Conservation (phyloP, 164 flowering plant species). For the Amborella trichopoda region DNA sequence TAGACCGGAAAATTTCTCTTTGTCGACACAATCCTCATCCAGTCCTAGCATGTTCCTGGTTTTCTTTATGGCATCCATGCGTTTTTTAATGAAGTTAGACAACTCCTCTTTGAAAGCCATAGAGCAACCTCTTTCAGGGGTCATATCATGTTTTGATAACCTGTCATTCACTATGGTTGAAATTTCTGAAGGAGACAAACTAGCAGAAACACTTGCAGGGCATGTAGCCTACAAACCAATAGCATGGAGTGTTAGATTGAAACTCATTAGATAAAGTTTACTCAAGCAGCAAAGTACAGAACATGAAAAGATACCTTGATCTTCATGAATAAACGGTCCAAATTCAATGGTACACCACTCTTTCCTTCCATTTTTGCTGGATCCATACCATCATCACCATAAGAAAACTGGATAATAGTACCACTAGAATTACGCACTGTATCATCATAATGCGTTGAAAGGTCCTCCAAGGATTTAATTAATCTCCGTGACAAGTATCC, state of each 20-base stretch:
- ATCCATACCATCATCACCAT: slow-evolving; percentile 99
- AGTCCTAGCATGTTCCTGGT: slow-evolving; percentile 19
- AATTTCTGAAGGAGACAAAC: slow-evolving; percentile 37
- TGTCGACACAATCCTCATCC: slow-evolving; percentile 15
- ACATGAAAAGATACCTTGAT: slow-evolving; percentile 35
- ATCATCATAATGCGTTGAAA: slow-evolving; percentile 63
- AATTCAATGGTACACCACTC: slow-evolving; percentile 59
- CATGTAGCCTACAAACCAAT: slow-evolving; percentile 99
- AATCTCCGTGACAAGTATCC: slow-evolving; percentile 98
- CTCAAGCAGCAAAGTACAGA: too few relatives aligned
- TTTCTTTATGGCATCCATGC: slow-evolving; percentile 8
- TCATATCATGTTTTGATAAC: slow-evolving; percentile 24
- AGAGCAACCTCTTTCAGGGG: slow-evolving; percentile 37
- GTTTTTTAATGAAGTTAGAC: slow-evolving; percentile 24
- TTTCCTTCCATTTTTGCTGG: slow-evolving; percentile 89
- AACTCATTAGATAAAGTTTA: too few relatives aligned
- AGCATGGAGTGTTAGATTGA: too few relatives aligned
- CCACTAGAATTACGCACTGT: slow-evolving; percentile 82
- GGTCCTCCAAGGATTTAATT: slow-evolving; percentile 85
- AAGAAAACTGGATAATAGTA: slow-evolving; percentile 65
- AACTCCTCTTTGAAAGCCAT: slow-evolving; percentile 35
- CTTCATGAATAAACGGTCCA: slow-evolving; percentile 63
- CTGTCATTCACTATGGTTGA: slow-evolving; percentile 15
- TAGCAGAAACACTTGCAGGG: slow-evolving; percentile 27
- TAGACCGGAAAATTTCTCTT: slow-evolving; percentile 2